Percentiles rank a stretch among this genome's conserved stretches.
Evolutionary conservation across 345 rosid species (phyloP).

Genomic region (Dipteronia sinensis): DNA sequence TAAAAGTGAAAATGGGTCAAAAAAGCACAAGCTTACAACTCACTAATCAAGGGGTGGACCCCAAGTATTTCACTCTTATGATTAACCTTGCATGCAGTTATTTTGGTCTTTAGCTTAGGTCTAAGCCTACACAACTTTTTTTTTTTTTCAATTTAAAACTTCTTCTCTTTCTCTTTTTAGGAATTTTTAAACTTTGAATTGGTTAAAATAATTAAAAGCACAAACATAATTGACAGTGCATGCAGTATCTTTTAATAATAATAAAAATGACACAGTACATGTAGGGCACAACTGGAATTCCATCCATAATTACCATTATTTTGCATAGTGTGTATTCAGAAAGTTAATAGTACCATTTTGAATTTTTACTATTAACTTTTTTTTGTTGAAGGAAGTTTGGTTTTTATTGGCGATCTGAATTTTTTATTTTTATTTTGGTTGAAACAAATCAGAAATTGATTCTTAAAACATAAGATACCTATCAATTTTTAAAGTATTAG

Average conservation of each 20-base stretch:
- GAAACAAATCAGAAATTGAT: no score
- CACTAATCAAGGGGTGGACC: neutral
- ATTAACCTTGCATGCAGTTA: neutral
- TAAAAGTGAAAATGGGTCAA: neutral
- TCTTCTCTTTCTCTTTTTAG: no score
- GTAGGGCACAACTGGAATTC: neutral
- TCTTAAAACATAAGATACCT: no score
- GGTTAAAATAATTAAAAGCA: neutral
- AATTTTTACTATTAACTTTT: no score
- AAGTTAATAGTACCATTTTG: no score
- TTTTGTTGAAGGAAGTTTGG: no score
- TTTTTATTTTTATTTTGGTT: no score
- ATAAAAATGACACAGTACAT: neutral
- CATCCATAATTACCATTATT: neutral
- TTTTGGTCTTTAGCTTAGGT: neutral
- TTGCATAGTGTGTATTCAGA: neutral
- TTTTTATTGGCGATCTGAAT: no score
- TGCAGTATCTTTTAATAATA: neutral
- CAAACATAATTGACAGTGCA: neutral
- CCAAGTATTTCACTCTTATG: neutral
- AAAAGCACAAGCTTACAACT: constrained; percentile 3
- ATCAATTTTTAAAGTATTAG: no score
- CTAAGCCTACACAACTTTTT: neutral
- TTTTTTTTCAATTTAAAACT: no score
- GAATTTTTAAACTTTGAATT: neutral